Evolutionary conservation across 106 monocot species (phyloP), one percentile per base, ranked within the genome.

Genomic region (Acanthochlamys bracteata): DNA sequence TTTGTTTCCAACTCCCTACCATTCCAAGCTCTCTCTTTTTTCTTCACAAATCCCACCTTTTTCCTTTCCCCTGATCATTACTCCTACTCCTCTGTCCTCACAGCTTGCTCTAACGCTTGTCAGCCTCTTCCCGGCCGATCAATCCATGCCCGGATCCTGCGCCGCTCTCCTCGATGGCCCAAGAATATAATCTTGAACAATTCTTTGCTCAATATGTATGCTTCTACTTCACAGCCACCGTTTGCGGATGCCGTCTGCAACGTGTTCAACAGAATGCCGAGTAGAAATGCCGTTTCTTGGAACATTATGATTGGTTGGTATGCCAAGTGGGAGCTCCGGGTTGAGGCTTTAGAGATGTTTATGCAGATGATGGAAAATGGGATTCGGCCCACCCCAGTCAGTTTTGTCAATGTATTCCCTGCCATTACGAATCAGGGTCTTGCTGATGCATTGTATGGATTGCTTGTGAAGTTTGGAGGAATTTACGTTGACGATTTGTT

Each of bases 161-260:
- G 89, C 60, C 69, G 63, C 54, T 42, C 53, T 22, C 62, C 51
- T 1, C 1, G 25, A 1, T 47, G 25, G n/a, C 70, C 72, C 60
- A 74, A 60, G 39, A 86, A 82, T 59, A 67, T 57, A 14, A 75
- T 90, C 25, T 76, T 94, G 65, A 66, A 53, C 77, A 94, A 94
- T 61, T 86, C 94, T 9, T 73, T 94, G 27, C 89, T 94, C 71
- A 89, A 75, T 74, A 76, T 94, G 84, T 98, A 92, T 66, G 78
- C 91, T 25, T 76, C 75, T 15, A 0, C 62, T 0, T 21, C 40
- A 21, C 49, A 25, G 11, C 4, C n/a, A 9, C 41, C 20, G 7
- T 39, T 11, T 11, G 53, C 8, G 4, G 69, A 67, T 19, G 22
- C 21, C 39, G 83, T 73, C 39, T 72, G 63, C 20, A 20, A 55